phyloP scores from a whole-genome alignment of 2,329 filamentous ascomycete species.

The Penicillium thymicola region DNA sequence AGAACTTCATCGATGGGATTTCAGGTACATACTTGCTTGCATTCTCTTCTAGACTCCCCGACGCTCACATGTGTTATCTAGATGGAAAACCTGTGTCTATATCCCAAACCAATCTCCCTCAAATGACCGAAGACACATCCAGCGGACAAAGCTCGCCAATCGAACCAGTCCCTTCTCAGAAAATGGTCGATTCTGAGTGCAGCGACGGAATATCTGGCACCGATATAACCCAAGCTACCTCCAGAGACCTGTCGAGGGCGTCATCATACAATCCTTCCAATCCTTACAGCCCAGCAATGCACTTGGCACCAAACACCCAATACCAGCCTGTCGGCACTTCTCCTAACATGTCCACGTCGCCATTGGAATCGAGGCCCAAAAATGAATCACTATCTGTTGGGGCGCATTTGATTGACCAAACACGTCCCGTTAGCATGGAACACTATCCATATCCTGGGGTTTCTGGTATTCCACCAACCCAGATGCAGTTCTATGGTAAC shows the following conservation, averaged over 20 bases:
- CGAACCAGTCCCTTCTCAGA: conserved; percentile 7
- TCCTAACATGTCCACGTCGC: conserved; percentile 1
- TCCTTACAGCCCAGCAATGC: conserved; percentile 7
- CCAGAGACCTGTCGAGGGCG: conserved; percentile 4
- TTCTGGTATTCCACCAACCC: conserved; percentile 9
- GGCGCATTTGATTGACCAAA: neutral
- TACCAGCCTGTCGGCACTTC: conserved; percentile 4
- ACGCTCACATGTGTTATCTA: conserved; percentile 10
- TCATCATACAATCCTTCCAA: conserved; percentile 2
- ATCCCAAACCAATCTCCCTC: conserved; percentile 29
- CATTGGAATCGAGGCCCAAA: conserved; percentile 19
- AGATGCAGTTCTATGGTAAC: conserved; percentile 11
- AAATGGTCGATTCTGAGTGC: conserved; percentile 5
- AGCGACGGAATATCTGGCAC: conserved; percentile 1
- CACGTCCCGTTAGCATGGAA: neutral
- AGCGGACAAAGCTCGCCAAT: conserved; percentile 17
- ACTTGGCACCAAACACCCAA: conserved; percentile 6
- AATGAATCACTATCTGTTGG: conserved; percentile 8
- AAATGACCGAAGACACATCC: conserved; percentile 18
- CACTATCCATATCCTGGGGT: conserved; percentile 12
- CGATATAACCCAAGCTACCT: conserved; percentile 1
- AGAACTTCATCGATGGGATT: conserved; percentile 36
- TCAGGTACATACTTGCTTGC: conserved; percentile 28
- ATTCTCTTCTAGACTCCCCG: too few species aligned
- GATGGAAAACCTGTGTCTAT: conserved; percentile 29